Conservation (phyloP, 371 early-diverging fungal species). For the Mucor velutinosus region DNA sequence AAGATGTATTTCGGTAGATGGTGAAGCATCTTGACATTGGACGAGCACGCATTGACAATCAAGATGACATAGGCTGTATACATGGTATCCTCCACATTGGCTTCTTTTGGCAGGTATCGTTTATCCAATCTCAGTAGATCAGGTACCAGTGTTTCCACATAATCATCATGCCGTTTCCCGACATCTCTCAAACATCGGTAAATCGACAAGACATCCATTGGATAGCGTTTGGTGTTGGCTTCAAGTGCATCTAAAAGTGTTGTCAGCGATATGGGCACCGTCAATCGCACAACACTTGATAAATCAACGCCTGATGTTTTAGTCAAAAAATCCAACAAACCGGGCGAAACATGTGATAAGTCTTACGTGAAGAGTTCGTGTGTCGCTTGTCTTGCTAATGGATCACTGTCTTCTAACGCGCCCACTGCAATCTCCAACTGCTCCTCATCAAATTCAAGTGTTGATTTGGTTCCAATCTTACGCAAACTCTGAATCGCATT, state of each 20-base stretch:
- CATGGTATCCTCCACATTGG: constrained; percentile 62
- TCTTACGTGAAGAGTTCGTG: constrained; percentile 68
- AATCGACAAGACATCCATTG: constrained; percentile 70
- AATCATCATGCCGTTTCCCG: constrained; percentile 62
- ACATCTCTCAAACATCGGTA: constrained; percentile 65
- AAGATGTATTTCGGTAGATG: constrained; percentile 71
- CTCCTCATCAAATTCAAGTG: constrained; percentile 70
- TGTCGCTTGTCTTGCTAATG: constrained; percentile 65
- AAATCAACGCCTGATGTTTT: background rate
- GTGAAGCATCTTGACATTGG: constrained; percentile 49
- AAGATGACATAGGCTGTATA: constrained; percentile 73
- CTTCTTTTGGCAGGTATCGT: constrained; percentile 70
- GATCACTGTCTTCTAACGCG: constrained; percentile 76
- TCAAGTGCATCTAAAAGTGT: constrained; percentile 57
- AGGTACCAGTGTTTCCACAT: constrained; percentile 57
- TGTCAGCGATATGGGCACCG: constrained; percentile 32
- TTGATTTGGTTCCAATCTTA: constrained; percentile 63
- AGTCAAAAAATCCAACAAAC: no score
- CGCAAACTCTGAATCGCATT: constrained; percentile 76
- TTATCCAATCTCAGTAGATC: constrained; percentile 64
- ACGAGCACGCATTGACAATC: constrained; percentile 66
- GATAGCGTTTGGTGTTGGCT: constrained; percentile 63
- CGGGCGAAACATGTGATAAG: background rate
- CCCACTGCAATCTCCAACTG: constrained; percentile 75
- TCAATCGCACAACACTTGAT: constrained; percentile 53